Base-by-base conservation (phyloP, 345 rosid species). In the Abelmoschus esculentus region DNA sequence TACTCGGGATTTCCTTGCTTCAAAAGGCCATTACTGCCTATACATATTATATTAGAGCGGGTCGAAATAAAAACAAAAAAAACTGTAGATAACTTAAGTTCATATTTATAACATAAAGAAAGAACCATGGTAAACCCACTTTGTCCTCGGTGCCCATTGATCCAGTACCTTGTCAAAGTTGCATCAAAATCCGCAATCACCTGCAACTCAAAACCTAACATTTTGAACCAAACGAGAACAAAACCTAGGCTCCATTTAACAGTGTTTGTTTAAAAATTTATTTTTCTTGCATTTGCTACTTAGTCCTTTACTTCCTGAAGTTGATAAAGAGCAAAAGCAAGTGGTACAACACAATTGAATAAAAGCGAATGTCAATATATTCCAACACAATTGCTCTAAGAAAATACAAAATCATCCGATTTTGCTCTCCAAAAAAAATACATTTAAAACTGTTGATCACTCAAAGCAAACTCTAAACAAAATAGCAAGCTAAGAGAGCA, bases 101-200 rank as follows among this genome's bases (percentile, higher is more conserved):
- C 22, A 50, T 52, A 4, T 3, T 52, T 15, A 47, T 64, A 36
- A 46, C 4, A 66, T 47, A 47, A 47, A 8, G 57, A 47, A 44
- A 44, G 53, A 65, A 65, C 1, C 55, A 26, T 3, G 11, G 53
- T 28, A 17, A 67, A 75, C 89, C 64, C 88, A 92, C 96, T 79
- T 78, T 75, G 83, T 38, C 98, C 96, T 12, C 91, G 82, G 17
- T 59, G 3, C 17, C 93, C 96, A 80, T 87, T 85, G 59, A 88
- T 81, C 73, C 78, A 26, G 69, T 79, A 92, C 46, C 72, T 80
- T 44, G 98, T 92, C 70, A 92, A 75, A 32, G 98, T 92, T 2
- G 84, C 91, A 80, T 92, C 96, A 59, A 90, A 92, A 84, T 92
- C 96, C 17, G 95, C 95, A 75, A 92, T 88, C 14, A 84, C 84